Evolutionary conservation across 129 eudicot genomes (phyloP), one percentile per base, ranked within the genome.

Genomic region (Lonicera japonica): DNA sequence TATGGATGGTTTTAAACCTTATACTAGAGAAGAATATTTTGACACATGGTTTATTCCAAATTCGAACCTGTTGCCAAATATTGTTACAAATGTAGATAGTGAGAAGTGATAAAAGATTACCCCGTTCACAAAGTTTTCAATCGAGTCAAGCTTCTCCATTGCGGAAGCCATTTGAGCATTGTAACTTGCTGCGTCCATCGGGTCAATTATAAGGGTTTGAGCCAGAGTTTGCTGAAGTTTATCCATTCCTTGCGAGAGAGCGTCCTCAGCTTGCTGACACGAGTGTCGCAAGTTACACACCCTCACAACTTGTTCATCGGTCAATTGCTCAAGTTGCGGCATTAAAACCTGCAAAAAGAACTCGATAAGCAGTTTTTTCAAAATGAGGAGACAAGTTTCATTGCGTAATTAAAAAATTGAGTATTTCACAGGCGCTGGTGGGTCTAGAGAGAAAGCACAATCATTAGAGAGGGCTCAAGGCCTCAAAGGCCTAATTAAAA

Each of bases 261-360:
- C 99, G 65, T 92, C 96, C 65, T 92, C 99, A 0, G 96, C 96
- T 73, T 92, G 92, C 59, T 74, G 85, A 23, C 96, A 92, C 0
- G 87, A 88, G 25, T 82, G 90, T 34, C 71, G 75, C 55, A 92
- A 67, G 21, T 72, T 76, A 43, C 70, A 46, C 1, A 85, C 75
- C 12, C 73, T 75, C 57, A 59, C 70, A 0, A 65, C 64, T 64
- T 92, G 99, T 29, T 79, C 74, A 18, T 82, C 90, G 0, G 69
- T 70, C 64, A 92, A 65, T 3, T 86, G 81, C 72, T 80, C 86
- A 12, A 88, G 61, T 55, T 88, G 91, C 10, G 95, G 95, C 73
- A 74, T 70, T 52, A 92, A 60, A 43, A 87, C 73, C 99, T 92
- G 83, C 67, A 36, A 51, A 51, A 50, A 56, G 7, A 43, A 38